These are phyloP conservation scores for Hymenoscyphus albidus DNA, from an alignment of 2,329 filamentous ascomycete genomes.

Conservation along the genomic window DNA sequence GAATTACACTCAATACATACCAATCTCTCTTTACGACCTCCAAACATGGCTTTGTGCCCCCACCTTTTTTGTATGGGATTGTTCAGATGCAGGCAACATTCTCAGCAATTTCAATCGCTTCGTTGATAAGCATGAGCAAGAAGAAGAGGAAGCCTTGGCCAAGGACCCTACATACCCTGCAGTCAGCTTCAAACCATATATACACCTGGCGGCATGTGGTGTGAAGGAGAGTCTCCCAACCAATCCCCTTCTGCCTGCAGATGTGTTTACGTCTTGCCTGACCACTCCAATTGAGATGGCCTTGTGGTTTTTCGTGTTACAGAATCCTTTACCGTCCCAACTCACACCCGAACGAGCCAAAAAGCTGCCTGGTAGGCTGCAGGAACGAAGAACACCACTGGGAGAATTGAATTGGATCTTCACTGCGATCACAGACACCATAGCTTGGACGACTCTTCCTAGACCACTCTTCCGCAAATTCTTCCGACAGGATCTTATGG, in stretches of 20 bases:
- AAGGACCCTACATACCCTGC: conserved; percentile 82
- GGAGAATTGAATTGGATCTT: conserved; percentile 99
- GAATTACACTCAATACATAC: conserved; percentile 98
- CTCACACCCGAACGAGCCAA: conserved; percentile 79
- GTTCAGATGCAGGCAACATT: conserved; percentile 93
- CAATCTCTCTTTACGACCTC: conserved; percentile 89
- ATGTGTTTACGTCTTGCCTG: conserved; percentile 92
- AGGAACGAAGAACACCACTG: conserved; percentile 87
- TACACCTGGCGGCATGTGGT: conserved; percentile 88
- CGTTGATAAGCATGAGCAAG: conserved; percentile 89
- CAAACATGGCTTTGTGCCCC: conserved; percentile 95
- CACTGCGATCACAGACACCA: conserved; percentile 97
- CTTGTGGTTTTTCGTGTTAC: conserved; percentile 90
- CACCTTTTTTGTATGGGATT: conserved; percentile 96
- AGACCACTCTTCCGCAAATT: conserved; percentile 92
- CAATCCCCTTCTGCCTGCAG: conserved; percentile 87
- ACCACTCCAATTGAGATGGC: conserved; percentile 98
- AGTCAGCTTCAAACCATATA: conserved; percentile 65
- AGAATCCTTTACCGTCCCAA: conserved; percentile 64
- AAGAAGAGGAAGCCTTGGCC: conserved; percentile 72
- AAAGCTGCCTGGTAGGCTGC: conserved; percentile 84
- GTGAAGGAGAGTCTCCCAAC: conserved; percentile 91
- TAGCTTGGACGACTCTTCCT: conserved; percentile 93
- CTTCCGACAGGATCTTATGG: conserved; percentile 96
- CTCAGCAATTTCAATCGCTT: conserved; percentile 92